Evolutionary conservation across 495 filamentous ascomycete genomes (phyloP).

Genomic region (Neurospora tetrasperma): DNA sequence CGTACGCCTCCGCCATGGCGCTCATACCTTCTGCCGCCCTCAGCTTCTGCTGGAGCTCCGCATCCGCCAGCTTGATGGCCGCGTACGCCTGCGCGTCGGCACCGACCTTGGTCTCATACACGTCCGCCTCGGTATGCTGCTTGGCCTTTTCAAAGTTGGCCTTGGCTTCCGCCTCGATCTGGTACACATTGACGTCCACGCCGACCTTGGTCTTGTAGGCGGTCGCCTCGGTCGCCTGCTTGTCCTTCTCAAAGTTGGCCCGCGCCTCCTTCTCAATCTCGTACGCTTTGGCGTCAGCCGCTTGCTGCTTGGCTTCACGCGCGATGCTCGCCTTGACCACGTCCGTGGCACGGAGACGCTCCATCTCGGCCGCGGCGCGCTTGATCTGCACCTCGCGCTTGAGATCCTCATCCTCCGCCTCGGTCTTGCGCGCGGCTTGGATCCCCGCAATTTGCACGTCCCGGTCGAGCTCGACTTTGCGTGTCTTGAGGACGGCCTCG

Average conservation of each 20-base stretch:
- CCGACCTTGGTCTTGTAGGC: conserved; percentile 29
- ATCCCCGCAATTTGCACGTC: conserved; percentile 66
- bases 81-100: conserved; percentile 32
- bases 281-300: conserved; percentile 56
- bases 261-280: conserved; percentile 46
- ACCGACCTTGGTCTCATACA: conserved; percentile 31
- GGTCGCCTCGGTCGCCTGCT: conserved; percentile 46
- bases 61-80: conserved; percentile 52
- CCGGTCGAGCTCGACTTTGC: conserved; percentile 58
- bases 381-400: conserved; percentile 64
- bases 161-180: conserved; percentile 44
- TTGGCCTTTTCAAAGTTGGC: conserved; percentile 47
- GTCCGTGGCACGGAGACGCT: conserved; percentile 62
- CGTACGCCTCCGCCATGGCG: conserved; percentile 70
- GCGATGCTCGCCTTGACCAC: conserved; percentile 68
- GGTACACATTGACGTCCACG: conserved; percentile 49
- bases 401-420: conserved; percentile 64
- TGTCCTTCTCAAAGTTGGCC: conserved; percentile 47
- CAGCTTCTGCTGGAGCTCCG: conserved; percentile 47
- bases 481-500: conserved; percentile 59
- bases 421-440: conserved; percentile 55
- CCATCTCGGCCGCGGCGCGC: conserved; percentile 67
- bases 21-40: conserved; percentile 63
- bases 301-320: conserved; percentile 61
- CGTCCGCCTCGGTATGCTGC: conserved; percentile 32